Percentiles rank a stretch among this genome's conserved stretches.
phyloP scores from a whole-genome alignment of 768 basidiomycete species.

The Trichaptum fuscoviolaceum region DNA sequence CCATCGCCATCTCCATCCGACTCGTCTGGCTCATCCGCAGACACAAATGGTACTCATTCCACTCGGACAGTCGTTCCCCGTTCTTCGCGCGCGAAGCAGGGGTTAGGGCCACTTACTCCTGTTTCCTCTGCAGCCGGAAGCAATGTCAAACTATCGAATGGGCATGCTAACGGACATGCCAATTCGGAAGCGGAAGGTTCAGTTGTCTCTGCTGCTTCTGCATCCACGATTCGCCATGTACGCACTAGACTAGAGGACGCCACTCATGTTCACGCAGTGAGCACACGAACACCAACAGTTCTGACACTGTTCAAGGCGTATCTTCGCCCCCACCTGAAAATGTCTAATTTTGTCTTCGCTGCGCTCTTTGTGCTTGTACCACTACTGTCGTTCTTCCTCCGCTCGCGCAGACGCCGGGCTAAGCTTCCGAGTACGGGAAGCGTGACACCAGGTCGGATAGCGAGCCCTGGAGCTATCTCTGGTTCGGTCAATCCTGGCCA shows the following conservation, averaged over 20 bases:
- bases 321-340: constrained; percentile 42
- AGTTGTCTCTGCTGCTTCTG: constrained; percentile 21
- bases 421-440: constrained; percentile 15
- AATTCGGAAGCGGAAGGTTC: constrained; percentile 19
- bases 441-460: constrained; percentile 3
- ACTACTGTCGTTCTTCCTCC: constrained; percentile 42
- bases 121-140: constrained; percentile 19
- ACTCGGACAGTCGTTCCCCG: constrained; percentile 66
- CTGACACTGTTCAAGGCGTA: constrained; percentile 33
- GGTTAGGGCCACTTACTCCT: constrained; percentile 18
- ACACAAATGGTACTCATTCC: constrained; percentile 66
- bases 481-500: not conserved
- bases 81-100: constrained; percentile 30
- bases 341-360: constrained; percentile 40
- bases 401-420: constrained; percentile 39
- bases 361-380: constrained; percentile 38
- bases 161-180: constrained; percentile 22
- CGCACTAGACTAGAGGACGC: constrained; percentile 14
- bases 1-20: constrained; percentile 54
- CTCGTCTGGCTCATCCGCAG: constrained; percentile 59
- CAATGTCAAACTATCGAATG: constrained; percentile 19
- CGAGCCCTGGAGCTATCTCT: not conserved
- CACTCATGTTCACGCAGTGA: constrained; percentile 8
- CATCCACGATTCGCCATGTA: constrained; percentile 19
- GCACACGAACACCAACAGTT: constrained; percentile 17